phyloP scores from a whole-genome alignment of 2,329 filamentous ascomycete species.

The Botrytis sinoallii region DNA sequence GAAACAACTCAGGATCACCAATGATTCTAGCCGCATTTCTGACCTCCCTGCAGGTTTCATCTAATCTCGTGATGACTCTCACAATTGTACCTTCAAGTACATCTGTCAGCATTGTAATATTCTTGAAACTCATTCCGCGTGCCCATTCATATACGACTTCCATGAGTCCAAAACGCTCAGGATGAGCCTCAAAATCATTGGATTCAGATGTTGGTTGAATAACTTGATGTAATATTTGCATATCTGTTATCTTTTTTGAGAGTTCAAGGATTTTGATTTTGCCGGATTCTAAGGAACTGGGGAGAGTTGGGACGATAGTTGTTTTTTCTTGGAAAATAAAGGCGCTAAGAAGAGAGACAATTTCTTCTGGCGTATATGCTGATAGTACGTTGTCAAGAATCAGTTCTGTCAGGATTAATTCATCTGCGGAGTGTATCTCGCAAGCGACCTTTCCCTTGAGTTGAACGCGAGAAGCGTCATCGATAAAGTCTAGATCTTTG shows the following conservation, averaged over 20 bases:
- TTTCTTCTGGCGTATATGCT: slow-evolving; percentile 93
- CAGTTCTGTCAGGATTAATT: slow-evolving; percentile 91
- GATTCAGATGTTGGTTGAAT: slow-evolving; percentile 86
- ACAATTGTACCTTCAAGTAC: slow-evolving; percentile 98
- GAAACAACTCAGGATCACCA: slow-evolving; percentile 86
- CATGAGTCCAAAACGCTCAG: slow-evolving; percentile 80
- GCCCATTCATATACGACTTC: slow-evolving; percentile 99
- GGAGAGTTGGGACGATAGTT: slow-evolving; percentile 73
- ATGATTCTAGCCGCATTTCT: slow-evolving; percentile 96
- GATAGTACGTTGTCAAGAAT: slow-evolving; percentile 96
- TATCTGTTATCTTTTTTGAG: slow-evolving; percentile 85
- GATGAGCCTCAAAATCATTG: slow-evolving; percentile 84
- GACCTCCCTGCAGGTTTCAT: slow-evolving; percentile 95
- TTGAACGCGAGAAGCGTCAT: slow-evolving; percentile 80
- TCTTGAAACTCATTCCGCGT: slow-evolving; percentile 95
- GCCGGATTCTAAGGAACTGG: slow-evolving; percentile 75
- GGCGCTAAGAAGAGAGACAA: slow-evolving; percentile 85
- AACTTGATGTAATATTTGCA: slow-evolving; percentile 88
- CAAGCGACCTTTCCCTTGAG: slow-evolving; percentile 98
- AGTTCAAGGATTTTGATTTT: slow-evolving; percentile 84
- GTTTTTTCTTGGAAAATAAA: slow-evolving; percentile 99
- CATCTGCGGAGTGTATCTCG: slow-evolving; percentile 95
- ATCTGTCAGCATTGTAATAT: slow-evolving; percentile 93
- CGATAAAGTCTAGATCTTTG: slow-evolving; percentile 88
- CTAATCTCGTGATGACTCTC: slow-evolving; percentile 84